phyloP scores from a whole-genome alignment of 176 grass and related monocot genomes.

The Dendrocalamus sinicus region DNA sequence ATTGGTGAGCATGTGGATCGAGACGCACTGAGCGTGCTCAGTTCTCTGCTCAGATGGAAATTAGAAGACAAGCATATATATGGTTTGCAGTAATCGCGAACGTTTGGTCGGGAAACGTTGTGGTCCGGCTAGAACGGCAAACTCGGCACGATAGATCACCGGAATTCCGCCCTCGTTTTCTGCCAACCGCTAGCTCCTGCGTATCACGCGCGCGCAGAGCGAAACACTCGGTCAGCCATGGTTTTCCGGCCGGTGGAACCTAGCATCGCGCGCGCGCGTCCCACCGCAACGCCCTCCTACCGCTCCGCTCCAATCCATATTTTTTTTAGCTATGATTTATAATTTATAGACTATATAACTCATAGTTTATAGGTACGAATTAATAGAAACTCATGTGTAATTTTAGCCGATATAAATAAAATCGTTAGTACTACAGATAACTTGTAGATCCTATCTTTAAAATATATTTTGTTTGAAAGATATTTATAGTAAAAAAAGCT shows the following conservation, averaged over 20 bases:
- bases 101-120: background rate
- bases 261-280: background rate
- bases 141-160: background rate
- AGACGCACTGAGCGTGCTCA: too few species aligned
- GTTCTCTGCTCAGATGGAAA: background rate
- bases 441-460: too few species aligned
- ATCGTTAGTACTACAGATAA: too few species aligned
- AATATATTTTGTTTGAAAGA: too few species aligned
- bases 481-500: too few species aligned
- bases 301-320: background rate
- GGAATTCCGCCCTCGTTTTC: background rate
- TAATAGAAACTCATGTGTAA: too few species aligned
- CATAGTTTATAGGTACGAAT: too few species aligned
- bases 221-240: background rate
- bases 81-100: background rate
- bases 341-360: too few species aligned
- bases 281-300: background rate
- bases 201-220: background rate
- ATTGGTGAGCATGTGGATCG: too few species aligned
- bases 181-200: background rate
- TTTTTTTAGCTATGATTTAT: too few species aligned
- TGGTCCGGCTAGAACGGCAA: background rate
- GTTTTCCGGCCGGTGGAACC: background rate
- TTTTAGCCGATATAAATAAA: too few species aligned
- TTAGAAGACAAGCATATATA: background rate